Base-by-base conservation (phyloP, 2,329 filamentous ascomycete genomes). In the Daldinia sp. region DNA sequence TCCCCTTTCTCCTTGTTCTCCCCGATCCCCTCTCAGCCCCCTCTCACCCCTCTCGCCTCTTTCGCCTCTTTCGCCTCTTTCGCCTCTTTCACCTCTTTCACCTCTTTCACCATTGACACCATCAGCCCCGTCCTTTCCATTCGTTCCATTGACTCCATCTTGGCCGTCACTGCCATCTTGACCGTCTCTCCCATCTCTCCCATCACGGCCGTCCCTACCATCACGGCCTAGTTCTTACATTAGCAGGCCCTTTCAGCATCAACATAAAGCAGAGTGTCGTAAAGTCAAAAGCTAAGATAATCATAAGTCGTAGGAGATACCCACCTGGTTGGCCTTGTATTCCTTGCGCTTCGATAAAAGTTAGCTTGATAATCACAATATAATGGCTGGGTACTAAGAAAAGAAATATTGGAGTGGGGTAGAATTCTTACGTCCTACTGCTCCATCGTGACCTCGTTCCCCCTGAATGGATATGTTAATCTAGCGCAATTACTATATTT, bases 311-410 rank as follows among this genome's bases (percentile, higher is more conserved):
- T 15, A 48, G 26, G 26, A 15, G 13, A 2, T 18, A 51, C 46
- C 33, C 28, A 51, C 46, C 46, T 1, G 46, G 26, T 51, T 2
- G 15, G 7, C 46, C 46, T 15, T 51, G 46, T 51, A 33, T 30
- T n/a, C 46, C 46, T 51, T 51, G 46, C 12, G 26, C 46, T 51
- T 30, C 33, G n/a, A 10, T 51, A 6, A 28, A 51, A 33, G 20
- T 51, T 13, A 51, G 46, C 26, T 9, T 42, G 28, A n/a, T 18
- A 5, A 13, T 28, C 26, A 13, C 46, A 51, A 33, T n/a, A 50
- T n/a, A 18, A 13, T 1, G 4, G 20, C 10, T 26, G 26, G 20
- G 23, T 46, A 12, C 12, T 15, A 15, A 39, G 13, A 39, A 39
- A 12, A 1, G 13, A 51, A 51, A 26, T 4, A 13, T 23, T 23